Percentiles rank a stretch among this genome's conserved stretches.
Evolutionary conservation across 176 grass and related monocot species (phyloP).

Genomic region (Carex kokanica): DNA sequence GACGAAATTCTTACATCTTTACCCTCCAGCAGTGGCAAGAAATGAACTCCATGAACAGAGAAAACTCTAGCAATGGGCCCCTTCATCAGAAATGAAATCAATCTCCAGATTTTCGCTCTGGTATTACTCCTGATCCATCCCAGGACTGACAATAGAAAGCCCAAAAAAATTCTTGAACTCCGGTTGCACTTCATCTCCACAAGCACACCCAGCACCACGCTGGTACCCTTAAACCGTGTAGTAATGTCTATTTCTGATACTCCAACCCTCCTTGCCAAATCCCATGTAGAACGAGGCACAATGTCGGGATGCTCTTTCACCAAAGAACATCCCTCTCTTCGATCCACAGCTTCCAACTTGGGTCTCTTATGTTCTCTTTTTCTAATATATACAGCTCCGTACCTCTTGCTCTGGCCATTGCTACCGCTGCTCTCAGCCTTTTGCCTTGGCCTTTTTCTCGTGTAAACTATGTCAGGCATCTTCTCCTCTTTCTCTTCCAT

Average conservation of each 20-base stretch:
- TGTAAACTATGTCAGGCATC: conserved; percentile 63
- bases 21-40: conserved; percentile 38
- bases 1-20: conserved; percentile 45
- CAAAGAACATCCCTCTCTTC: not conserved
- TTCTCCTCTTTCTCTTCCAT: conserved; percentile 10
- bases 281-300: conserved; percentile 34
- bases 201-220: conserved; percentile 38
- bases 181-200: conserved; percentile 37
- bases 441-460: conserved; percentile 44
- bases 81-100: conserved; percentile 44
- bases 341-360: conserved; percentile 17
- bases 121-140: conserved; percentile 41
- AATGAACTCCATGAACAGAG: conserved; percentile 51
- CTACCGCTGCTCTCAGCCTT: not conserved
- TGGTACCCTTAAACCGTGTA: conserved; percentile 15
- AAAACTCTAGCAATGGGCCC: conserved; percentile 24
- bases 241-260: conserved; percentile 34
- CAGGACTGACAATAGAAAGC: conserved; percentile 43
- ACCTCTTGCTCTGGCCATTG: conserved; percentile 34
- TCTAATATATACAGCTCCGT: conserved; percentile 56
- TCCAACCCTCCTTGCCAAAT: conserved; percentile 36
- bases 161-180: conserved; percentile 35
- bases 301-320: conserved; percentile 1
- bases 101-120: conserved; percentile 28
- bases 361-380: conserved; percentile 38